These are phyloP conservation scores for Kurtzmaniella quercitrusa DNA, from an alignment of 1,139 yeast genomes.

Conservation along the genomic window DNA sequence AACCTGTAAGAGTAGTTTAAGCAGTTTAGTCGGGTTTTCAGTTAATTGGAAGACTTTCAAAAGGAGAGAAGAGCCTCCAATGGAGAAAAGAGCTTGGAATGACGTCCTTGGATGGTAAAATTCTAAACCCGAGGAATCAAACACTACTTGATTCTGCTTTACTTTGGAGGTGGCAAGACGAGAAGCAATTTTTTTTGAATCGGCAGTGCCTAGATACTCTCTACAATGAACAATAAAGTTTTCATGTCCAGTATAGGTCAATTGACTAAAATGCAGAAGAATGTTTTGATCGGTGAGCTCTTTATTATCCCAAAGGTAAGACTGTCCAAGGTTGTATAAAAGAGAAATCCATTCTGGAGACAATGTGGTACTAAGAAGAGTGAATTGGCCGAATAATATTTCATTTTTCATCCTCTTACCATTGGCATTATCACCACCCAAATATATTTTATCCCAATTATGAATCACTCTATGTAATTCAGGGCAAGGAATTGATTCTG, in stretches of 20 bases:
- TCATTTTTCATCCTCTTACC: conserved; percentile 18
- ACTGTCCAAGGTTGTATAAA: conserved; percentile 35
- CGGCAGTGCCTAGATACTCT: conserved; percentile 7
- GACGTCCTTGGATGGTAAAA: neutral
- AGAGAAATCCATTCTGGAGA: conserved; percentile 37
- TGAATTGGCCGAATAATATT: conserved; percentile 28
- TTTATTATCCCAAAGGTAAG: conserved; percentile 35
- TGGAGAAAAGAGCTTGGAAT: conserved; percentile 18
- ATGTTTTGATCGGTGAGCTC: conserved; percentile 31
- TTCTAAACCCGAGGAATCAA: conserved; percentile 17
- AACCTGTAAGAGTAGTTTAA: conserved; percentile 23
- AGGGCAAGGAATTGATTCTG: conserved; percentile 44
- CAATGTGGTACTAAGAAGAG: conserved; percentile 24
- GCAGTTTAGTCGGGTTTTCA: conserved; percentile 21
- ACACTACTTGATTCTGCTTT: conserved; percentile 25
- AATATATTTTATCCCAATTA: conserved; percentile 37
- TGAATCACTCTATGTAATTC: conserved; percentile 24
- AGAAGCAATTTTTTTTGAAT: conserved; percentile 18
- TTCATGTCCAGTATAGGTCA: conserved; percentile 22
- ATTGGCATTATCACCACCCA: conserved; percentile 21
- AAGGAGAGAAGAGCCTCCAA: conserved; percentile 36
- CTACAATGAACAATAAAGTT: conserved; percentile 9
- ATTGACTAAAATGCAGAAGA: conserved; percentile 25
- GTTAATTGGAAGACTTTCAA: conserved; percentile 25
- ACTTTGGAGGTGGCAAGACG: conserved; percentile 17